Conservation (phyloP, 1,284 basidiomycete species). For the Cryptococcus sp. region DNA sequence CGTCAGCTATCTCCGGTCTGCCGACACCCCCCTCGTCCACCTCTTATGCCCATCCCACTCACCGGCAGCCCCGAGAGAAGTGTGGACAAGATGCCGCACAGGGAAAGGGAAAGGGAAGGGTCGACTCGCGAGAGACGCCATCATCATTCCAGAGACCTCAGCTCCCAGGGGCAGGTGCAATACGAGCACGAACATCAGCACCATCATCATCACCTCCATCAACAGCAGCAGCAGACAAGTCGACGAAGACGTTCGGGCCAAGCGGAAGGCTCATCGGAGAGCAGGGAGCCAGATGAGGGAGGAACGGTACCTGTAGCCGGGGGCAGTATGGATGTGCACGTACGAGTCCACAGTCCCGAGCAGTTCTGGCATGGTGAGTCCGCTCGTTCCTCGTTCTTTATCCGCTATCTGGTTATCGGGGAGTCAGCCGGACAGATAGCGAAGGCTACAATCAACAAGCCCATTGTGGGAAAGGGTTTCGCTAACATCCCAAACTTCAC, state of each 20-base stretch:
- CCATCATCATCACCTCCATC: slow-evolving; percentile 18
- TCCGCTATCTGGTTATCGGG: no score
- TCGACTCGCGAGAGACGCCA: slow-evolving; percentile 3
- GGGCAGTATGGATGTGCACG: slow-evolving; percentile 31
- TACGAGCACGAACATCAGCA: slow-evolving; percentile 3
- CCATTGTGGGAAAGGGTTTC: neutral
- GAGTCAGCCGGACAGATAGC: neutral
- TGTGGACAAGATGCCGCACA: slow-evolving; percentile 12
- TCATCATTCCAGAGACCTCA: neutral
- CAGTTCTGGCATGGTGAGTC: slow-evolving; percentile 38
- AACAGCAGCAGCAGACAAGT: slow-evolving; percentile 11
- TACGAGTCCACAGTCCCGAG: slow-evolving; percentile 30
- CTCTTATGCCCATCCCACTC: neutral
- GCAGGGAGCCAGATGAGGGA: no score
- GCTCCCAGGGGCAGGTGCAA: neutral
- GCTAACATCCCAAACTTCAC: slow-evolving; percentile 4
- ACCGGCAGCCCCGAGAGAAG: neutral
- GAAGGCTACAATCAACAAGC: neutral
- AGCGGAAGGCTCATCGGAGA: no score
- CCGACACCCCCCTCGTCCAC: slow-evolving; percentile 2
- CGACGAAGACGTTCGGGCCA: neutral
- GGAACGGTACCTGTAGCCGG: slow-evolving; percentile 5
- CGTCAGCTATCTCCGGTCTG: slow-evolving; percentile 2
- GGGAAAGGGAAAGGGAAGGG: slow-evolving; percentile 7
- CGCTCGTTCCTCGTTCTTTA: neutral